Evolutionary conservation across 257 asterid genomes (phyloP).

Genomic region (Solanum chaucha): DNA sequence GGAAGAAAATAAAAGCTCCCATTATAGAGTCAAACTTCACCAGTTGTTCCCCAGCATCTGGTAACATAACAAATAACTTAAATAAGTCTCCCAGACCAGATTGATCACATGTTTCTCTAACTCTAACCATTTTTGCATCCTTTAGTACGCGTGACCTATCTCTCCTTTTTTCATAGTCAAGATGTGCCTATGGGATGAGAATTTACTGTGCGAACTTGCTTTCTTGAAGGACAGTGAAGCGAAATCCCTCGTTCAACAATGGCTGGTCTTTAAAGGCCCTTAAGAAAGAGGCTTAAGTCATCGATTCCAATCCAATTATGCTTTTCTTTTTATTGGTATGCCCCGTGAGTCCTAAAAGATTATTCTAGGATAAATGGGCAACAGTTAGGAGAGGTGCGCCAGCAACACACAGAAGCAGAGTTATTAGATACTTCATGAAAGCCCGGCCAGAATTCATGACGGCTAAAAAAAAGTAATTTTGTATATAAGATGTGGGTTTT

Average conservation of each 20-base stretch:
- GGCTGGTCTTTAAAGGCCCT: background rate
- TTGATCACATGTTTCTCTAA: background rate
- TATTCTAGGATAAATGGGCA: background rate
- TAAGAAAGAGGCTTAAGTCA: background rate
- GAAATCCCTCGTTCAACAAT: background rate
- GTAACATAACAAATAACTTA: too few species aligned
- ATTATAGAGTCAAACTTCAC: too few species aligned
- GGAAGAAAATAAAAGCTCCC: too few species aligned
- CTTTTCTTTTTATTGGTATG: background rate
- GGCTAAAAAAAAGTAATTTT: background rate
- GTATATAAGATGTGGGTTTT: background rate
- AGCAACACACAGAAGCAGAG: background rate
- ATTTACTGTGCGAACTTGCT: background rate
- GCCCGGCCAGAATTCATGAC: background rate
- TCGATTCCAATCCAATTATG: background rate
- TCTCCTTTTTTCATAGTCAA: background rate
- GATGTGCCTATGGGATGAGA: background rate
- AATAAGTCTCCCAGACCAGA: background rate
- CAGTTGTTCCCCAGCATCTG: too few species aligned
- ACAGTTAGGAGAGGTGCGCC: background rate
- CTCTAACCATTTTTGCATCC: background rate
- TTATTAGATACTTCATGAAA: background rate
- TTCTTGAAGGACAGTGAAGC: background rate
- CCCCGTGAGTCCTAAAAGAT: background rate
- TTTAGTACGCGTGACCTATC: background rate